Evolutionary conservation across 2,329 filamentous ascomycete genomes (phyloP), one percentile per base, ranked within the genome.

Genomic region (Colletotrichum simmondsii): DNA sequence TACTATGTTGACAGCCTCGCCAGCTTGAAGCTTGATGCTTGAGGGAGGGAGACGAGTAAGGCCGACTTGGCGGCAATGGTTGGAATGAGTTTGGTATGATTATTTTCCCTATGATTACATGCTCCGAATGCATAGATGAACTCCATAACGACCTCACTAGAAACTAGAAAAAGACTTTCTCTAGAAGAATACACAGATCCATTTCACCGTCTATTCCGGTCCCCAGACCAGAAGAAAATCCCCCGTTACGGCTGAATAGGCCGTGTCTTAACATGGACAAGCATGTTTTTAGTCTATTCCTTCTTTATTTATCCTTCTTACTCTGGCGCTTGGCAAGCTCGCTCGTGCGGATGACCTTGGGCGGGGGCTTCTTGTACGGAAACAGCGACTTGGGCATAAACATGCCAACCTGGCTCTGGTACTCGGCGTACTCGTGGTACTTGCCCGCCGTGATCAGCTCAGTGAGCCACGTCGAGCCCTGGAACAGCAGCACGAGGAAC

Each of bases 1-100:
- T 97, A 92, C 75, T 98, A 97, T 82, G 92, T 97, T 54, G 93
- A 98, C 82, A 92, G 90, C 80, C 84, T 99, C 77, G 93, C 93
- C 71, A 96, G 98, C 84, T 84, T 98, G 54, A 74, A 72, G 59
- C 64, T 85, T 98, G 54, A 74, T 68, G 59, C 59, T 72, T 22
- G 69, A 65, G 72, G 28, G 19, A 65, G 37, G 72, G 52, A 14
- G 6, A 19, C 61, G 26, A 54, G 3, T 22, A 7, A 77, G 82
- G 26, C 5, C 2, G 10, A 26, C 8, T 7, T 7, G 12, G 11
- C 7, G 22, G 12, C 30, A 26, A 52, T 4, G 12, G 5, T 42
- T 32, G 60, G 30, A 24, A 53, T 28, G 42, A 22, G 30, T 61
- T 54, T 65, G 37, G 37, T 42, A 42, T 16, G 37, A 57, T 46